Conservation (phyloP, 2,329 filamentous ascomycete genomes). For the Penicillium palitans region DNA sequence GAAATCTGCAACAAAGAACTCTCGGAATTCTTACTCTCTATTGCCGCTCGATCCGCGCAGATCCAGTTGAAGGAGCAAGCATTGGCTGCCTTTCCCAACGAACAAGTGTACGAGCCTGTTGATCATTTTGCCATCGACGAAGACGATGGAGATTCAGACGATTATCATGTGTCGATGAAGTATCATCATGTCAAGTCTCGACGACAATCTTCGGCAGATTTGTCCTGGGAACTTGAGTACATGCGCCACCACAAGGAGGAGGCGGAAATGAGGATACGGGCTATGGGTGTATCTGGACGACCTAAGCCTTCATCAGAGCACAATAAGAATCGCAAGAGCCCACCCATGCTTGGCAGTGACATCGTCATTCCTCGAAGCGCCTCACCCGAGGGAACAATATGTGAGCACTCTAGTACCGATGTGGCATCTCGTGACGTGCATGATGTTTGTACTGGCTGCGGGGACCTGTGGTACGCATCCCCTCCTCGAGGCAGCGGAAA, state of each 20-base stretch:
- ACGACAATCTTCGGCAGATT: conserved; percentile 47
- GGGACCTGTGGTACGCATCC: conserved; percentile 73
- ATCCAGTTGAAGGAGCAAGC: conserved; percentile 71
- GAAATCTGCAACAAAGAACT: conserved; percentile 74
- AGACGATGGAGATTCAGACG: conserved; percentile 39
- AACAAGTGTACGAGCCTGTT: conserved; percentile 48
- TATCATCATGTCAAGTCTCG: conserved; percentile 36
- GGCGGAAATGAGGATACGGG: conserved; percentile 50
- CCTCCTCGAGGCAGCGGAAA: conserved; percentile 51
- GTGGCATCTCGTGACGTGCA: conserved; percentile 53
- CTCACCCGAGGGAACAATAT: conserved; percentile 80
- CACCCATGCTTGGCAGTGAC: conserved; percentile 85
- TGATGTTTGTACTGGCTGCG: conserved; percentile 56
- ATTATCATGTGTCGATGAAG: conserved; percentile 28
- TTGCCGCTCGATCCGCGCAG: conserved; percentile 78
- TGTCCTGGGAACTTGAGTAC: conserved; percentile 73
- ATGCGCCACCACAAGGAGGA: conserved; percentile 77
- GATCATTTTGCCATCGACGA: conserved; percentile 50
- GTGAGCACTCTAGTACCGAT: conserved; percentile 70
- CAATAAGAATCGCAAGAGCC: conserved; percentile 62
- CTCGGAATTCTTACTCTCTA: conserved; percentile 72
- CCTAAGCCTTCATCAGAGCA: conserved; percentile 44
- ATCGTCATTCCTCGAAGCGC: conserved; percentile 77
- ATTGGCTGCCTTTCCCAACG: conserved; percentile 52
- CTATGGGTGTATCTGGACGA: conserved; percentile 37